Evolutionary conservation across 2,329 filamentous ascomycete genomes (phyloP).

Genomic region (Penicillium crustosum): DNA sequence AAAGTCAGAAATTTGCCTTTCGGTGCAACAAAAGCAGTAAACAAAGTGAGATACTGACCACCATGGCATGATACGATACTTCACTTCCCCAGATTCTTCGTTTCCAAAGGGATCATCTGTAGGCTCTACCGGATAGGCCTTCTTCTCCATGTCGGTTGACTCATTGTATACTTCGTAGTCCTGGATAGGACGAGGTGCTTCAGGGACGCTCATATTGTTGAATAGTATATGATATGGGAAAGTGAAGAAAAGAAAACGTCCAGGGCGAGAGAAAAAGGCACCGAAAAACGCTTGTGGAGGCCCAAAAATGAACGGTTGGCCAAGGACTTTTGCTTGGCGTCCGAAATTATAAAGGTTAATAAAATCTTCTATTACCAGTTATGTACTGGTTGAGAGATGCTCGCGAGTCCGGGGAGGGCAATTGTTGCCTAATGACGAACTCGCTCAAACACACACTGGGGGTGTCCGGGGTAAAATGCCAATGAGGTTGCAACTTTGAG

Average conservation of each 20-base stretch:
- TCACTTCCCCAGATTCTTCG: conserved; percentile 42
- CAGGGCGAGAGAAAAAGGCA: conserved; percentile 14
- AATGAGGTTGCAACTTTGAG: not conserved
- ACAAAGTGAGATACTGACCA: conserved; percentile 19
- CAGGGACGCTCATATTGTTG: conserved; percentile 16
- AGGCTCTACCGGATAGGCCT: conserved; percentile 12
- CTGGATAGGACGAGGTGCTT: conserved; percentile 11
- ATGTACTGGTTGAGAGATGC: not conserved
- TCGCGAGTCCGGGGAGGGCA: not conserved
- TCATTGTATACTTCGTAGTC: conserved; percentile 21
- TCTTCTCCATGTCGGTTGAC: conserved; percentile 19
- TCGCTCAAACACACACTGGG: not conserved
- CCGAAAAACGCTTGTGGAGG: conserved; percentile 15
- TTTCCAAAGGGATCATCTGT: conserved; percentile 38
- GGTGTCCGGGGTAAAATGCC: conserved; percentile 2
- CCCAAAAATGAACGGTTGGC: conserved; percentile 14
- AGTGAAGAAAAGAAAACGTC: conserved; percentile 1
- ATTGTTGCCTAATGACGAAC: not conserved
- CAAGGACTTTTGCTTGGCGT: conserved; percentile 25
- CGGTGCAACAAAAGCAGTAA: not conserved
- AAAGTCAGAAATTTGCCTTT: conserved; percentile 3
- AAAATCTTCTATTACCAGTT: conserved; percentile 1
- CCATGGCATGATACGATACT: conserved; percentile 53
- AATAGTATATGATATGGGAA: not conserved
- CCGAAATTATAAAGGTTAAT: conserved; percentile 1